phyloP scores from a whole-genome alignment of 1,284 basidiomycete species.

The Ustilago cynodontis region DNA sequence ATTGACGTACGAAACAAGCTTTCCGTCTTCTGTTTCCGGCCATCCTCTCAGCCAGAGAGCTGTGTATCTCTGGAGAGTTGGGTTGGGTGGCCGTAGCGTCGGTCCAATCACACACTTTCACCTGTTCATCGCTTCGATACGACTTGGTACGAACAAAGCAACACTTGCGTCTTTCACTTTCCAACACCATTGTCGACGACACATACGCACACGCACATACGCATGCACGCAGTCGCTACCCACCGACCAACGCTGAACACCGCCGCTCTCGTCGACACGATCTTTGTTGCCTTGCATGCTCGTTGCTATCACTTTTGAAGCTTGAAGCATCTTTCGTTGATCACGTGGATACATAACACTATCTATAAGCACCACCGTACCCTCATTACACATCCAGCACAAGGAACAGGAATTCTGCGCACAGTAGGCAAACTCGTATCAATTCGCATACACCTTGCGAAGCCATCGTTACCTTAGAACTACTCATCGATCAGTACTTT shows the following conservation, averaged over 20 bases:
- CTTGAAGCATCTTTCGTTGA: background rate
- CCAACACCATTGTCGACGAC: background rate
- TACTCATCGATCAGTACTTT: slow-evolving; percentile 10
- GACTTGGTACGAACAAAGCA: background rate
- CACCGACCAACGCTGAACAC: background rate
- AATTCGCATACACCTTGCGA: background rate
- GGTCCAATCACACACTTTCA: slow-evolving; percentile 15
- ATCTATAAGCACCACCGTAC: background rate
- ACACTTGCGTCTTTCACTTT: background rate
- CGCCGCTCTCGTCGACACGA: background rate
- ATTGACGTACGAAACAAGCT: slow-evolving; percentile 39
- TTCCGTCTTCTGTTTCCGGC: slow-evolving; percentile 1
- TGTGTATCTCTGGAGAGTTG: background rate
- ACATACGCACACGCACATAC: background rate
- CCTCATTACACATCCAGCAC: background rate
- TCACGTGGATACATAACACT: background rate
- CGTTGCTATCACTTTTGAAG: background rate
- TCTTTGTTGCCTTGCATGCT: background rate
- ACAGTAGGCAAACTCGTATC: background rate
- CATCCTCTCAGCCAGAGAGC: background rate
- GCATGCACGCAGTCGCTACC: background rate
- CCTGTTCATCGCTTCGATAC: slow-evolving; percentile 3
- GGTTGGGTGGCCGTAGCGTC: slow-evolving; percentile 23
- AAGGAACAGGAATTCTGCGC: background rate
- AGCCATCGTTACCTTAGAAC: background rate